Evolutionary conservation across 2,329 filamentous ascomycete species (phyloP), one percentile per base, ranked within the genome.

Genomic region (Aureobasidium sp.): DNA sequence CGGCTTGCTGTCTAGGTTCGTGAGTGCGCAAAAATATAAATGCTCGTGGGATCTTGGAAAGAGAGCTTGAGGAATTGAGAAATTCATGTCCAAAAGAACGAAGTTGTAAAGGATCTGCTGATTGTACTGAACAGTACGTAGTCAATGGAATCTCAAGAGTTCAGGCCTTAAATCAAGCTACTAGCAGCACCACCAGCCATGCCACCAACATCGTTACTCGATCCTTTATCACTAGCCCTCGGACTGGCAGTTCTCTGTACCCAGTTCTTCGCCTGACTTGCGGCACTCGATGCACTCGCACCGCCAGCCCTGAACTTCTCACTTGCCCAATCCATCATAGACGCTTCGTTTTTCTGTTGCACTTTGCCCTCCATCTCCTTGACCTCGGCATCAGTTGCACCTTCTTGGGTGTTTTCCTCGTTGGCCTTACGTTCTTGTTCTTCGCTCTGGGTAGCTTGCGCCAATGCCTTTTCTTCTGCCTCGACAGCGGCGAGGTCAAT

Each of bases 401-500:
- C 40, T 12, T 19, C 51, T 22, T 50, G 53, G n/a, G 48, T 45
- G 32, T 58, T 57, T 17, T 57, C 63, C 44, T 62, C 57, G 49
- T 67, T 62, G 8, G 58, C 56, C 39, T 58, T 60, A 19, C 62
- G 57, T 21, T 57, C 59, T 63, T 67, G 59, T 61, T 69, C 61
- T 65, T 71, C 58, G 63, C 61, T 56, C 69, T 67, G 42, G 50
- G 71, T 70, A 42, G 68, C 65, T 49, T 66, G 64, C 51, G 70
- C 64, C 1, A 67, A 61, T 39, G 64, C 66, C 55, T 69, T 64
- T 56, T 70, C 61, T 62, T 76, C 70, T 62, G 70, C 65, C 58
- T 76, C 72, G 3, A 81, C 69, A 67, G 64, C 70, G 17, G 68
- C 68, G 1, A 70, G 45, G 56, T 78, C 73, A 4, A 79, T 65